Base-by-base conservation (phyloP, 305 asterid genomes). In the Solanum hybrid region DNA sequence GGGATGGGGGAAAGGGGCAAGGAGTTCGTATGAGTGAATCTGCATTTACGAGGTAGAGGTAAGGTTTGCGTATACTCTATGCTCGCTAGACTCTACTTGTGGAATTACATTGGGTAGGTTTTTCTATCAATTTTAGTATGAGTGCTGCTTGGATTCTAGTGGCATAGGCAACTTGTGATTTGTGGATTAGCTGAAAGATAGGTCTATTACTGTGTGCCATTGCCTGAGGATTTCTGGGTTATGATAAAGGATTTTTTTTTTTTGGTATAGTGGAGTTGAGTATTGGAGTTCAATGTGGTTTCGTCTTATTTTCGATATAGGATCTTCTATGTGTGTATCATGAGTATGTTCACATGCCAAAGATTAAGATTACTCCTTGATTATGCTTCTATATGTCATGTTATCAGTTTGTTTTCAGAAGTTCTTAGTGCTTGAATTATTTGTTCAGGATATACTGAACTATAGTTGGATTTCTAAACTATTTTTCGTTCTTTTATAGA, bases 51-150 rank as follows among this genome's bases (percentile, higher is more conserved):
- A 69, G 31, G 16, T 69, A 69, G 4, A 13, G 75, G 4, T 66
- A 66, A 66, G 4, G 2, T 24, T 0, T 2, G 13, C 0, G 1
- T 69, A 69, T 0, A 24, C 14, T 69, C 14, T n/a, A 66, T n/a
- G 13, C 4, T 10, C 7, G 16, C 14, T 10, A 66, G 31, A 66
- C 1, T 0, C 27, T 26, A n/a, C 13, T 64, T 64, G 29, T 64
- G 73, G 27, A n/a, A n/a, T 10, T 64, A 64, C 6, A n/a, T 0
- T 64, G 3, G 27, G 6, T 64, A 22, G 0, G 29, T n/a, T 29
- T 73, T 29, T 73, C 6, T 14, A 1, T 73, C 1, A 29, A 29
- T 73, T 73, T 31, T 31, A 0, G 11, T 27, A 22, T 7, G 24
- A 75, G 26, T 75, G 38, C 38, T 27, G 38, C 24, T 27, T 73